A percentile compares a stretch with the other conserved stretches of the same genome.
phyloP scores from a whole-genome alignment of 768 basidiomycete species.

The Serendipita vermifera region DNA sequence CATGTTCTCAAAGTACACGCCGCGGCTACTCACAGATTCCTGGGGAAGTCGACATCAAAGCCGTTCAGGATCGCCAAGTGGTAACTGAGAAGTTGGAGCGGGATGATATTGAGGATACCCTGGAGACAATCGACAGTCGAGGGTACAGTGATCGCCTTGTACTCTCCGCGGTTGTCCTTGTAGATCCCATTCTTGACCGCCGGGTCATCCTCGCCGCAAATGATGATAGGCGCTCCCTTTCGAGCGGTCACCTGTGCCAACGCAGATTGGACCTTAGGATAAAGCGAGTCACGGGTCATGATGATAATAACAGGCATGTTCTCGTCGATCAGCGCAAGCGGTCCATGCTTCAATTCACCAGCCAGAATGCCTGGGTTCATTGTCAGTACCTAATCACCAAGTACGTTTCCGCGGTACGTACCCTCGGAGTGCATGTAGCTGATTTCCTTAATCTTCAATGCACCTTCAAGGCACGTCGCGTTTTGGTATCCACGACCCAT shows the following conservation, averaged over 20 bases:
- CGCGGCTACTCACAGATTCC: slow-evolving; percentile 64
- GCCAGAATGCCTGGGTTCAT: slow-evolving; percentile 71
- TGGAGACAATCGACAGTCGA: slow-evolving; percentile 90
- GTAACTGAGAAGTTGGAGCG: slow-evolving; percentile 89
- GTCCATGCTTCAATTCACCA: slow-evolving; percentile 97
- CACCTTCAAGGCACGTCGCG: slow-evolving; percentile 95
- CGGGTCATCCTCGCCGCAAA: slow-evolving; percentile 83
- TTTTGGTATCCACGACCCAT: slow-evolving; percentile 99
- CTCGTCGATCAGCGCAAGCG: slow-evolving; percentile 94
- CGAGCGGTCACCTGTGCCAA: slow-evolving; percentile 95
- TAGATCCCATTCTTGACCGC: slow-evolving; percentile 41
- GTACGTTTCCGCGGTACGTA: slow-evolving; percentile 16
- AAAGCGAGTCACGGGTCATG: slow-evolving; percentile 97
- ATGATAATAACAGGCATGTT: slow-evolving; percentile 98
- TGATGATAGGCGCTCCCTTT: slow-evolving; percentile 87
- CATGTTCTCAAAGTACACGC: slow-evolving; percentile 12
- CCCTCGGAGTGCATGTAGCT: slow-evolving; percentile 52
- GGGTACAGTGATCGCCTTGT: slow-evolving; percentile 86
- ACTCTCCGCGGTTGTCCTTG: slow-evolving; percentile 32
- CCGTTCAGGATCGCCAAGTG: slow-evolving; percentile 93
- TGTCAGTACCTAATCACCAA: neutral
- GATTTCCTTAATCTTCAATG: slow-evolving; percentile 99
- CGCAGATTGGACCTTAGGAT: slow-evolving; percentile 95
- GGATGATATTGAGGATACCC: slow-evolving; percentile 92
- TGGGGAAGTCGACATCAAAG: slow-evolving; percentile 95